phyloP scores from a whole-genome alignment of 495 filamentous ascomycete genomes.

The Tuber indicum region DNA sequence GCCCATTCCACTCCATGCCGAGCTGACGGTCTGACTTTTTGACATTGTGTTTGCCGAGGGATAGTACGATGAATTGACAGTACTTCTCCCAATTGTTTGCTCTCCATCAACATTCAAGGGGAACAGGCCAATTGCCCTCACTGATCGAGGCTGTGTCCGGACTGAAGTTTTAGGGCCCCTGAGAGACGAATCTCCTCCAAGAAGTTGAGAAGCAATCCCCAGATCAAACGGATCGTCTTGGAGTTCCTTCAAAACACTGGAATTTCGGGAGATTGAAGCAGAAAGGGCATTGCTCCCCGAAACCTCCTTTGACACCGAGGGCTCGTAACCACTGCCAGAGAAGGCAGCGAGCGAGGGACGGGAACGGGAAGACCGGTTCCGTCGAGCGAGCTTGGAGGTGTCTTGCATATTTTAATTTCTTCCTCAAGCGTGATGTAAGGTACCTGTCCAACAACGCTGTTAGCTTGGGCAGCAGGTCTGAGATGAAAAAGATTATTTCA shows the following conservation, averaged over 20 bases:
- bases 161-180: constrained; percentile 24
- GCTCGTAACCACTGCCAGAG: constrained; percentile 37
- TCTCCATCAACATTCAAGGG: constrained; percentile 28
- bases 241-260: constrained; percentile 29
- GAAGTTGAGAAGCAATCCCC: constrained; percentile 31
- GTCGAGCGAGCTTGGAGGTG: constrained; percentile 22
- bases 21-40: constrained; percentile 39
- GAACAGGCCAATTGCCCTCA: constrained; percentile 30
- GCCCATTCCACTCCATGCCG: constrained; percentile 41
- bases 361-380: constrained; percentile 38
- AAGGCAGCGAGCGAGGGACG: constrained; percentile 41
- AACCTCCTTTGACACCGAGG: constrained; percentile 20
- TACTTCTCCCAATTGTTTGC: constrained; percentile 23
- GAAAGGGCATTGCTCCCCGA: constrained; percentile 27
- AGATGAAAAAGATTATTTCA: background rate
- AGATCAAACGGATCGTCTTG: constrained; percentile 31
- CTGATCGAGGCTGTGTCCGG: constrained; percentile 24
- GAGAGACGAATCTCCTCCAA: constrained; percentile 18
- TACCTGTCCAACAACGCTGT: background rate
- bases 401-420: constrained; percentile 26
- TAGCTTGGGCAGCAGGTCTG: background rate
- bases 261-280: constrained; percentile 27
- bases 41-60: constrained; percentile 33
- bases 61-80: constrained; percentile 25
- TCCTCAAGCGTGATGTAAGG: background rate